A percentile compares a stretch with the other conserved stretches of the same genome.
These are phyloP conservation scores for Cryptococcus sp. DNA, from an alignment of 1,284 basidiomycete genomes.

Conservation along the genomic window DNA sequence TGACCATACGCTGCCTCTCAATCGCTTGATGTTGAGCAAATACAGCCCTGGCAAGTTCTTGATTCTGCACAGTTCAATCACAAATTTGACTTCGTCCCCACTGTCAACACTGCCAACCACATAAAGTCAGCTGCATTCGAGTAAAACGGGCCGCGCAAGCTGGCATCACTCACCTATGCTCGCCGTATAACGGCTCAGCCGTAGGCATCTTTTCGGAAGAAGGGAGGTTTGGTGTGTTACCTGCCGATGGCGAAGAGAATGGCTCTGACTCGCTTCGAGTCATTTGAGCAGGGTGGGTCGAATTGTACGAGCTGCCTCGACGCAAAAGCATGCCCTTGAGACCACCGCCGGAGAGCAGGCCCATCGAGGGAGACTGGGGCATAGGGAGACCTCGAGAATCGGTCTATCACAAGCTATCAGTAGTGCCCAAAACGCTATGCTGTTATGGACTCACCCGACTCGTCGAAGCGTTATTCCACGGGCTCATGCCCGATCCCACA, in stretches of 20 bases:
- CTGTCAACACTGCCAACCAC: slow-evolving; percentile 63
- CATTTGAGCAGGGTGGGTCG: slow-evolving; percentile 32
- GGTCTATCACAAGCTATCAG: slow-evolving; percentile 38
- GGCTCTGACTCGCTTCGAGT: slow-evolving; percentile 37
- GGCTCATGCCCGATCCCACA: slow-evolving; percentile 61
- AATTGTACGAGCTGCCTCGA: slow-evolving; percentile 77
- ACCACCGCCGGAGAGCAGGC: slow-evolving; percentile 62
- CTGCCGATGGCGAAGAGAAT: slow-evolving; percentile 37
- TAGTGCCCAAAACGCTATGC: background rate
- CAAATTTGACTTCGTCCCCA: slow-evolving; percentile 91
- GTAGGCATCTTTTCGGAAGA: slow-evolving; percentile 20
- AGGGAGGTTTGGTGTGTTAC: slow-evolving; percentile 18
- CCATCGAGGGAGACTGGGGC: slow-evolving; percentile 67
- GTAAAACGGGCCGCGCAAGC: background rate
- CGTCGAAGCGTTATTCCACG: slow-evolving; percentile 75
- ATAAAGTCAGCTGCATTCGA: slow-evolving; percentile 3
- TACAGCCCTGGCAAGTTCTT: slow-evolving; percentile 84
- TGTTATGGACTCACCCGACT: slow-evolving; percentile 65
- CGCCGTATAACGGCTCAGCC: slow-evolving; percentile 72
- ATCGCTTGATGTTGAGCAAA: slow-evolving; percentile 81
- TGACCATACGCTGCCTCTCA: slow-evolving; percentile 89
- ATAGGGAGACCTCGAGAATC: slow-evolving; percentile 79
- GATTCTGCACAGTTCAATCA: slow-evolving; percentile 82
- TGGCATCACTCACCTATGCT: slow-evolving; percentile 51
- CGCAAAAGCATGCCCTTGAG: slow-evolving; percentile 81